Evolutionary conservation across 2,329 filamentous ascomycete genomes (phyloP), one percentile per base, ranked within the genome.

Genomic region (Ophiosphaerella narmari): DNA sequence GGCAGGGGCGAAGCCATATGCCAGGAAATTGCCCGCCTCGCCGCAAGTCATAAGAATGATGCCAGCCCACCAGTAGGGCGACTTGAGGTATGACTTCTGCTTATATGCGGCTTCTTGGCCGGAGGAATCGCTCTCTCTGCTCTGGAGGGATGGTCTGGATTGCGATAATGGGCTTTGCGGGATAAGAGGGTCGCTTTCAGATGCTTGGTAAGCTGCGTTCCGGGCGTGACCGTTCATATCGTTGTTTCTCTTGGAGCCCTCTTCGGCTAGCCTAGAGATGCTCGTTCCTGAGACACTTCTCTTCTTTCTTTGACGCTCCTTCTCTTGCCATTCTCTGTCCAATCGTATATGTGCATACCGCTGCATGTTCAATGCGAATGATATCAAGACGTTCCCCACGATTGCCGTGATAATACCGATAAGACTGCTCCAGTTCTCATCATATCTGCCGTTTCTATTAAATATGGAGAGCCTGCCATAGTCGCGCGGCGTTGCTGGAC

Each of bases 371-470:
- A 99, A 84, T 11, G 94, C 94, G 56, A 99, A 86, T 1, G 93
- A 96, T 60, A 99, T 97, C 45, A 99, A 82, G 31, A 97, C 79
- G 67, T 99, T 99, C 48, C 94, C 94, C 43, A 88, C 82, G 66
- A 99, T 95, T 43, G 94, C 92, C 2, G 92, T 96, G 46, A 93
- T 76, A 66, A 99, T 97, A 63, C 94, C 94, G 68, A 99, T 97
- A 46, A 97, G 79, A 23, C 91, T 95, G 39, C 91, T 96, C 92
- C 93, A 97, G 57, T 73, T 73, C 54, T 74, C 74, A 16, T 58
- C 48, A 41, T 65, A 64, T 39, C 52, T 54, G 16, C 55, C 55
- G 1, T 44, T 48, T 21, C 41, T 48, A 32, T 53, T 56, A 5
- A 53, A 46, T 31, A 53, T 39, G 42, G 50, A 56, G 18, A 57